These are phyloP conservation scores for Cladosporium velox DNA, from an alignment of 2,329 filamentous ascomycete species.

Conservation along the genomic window DNA sequence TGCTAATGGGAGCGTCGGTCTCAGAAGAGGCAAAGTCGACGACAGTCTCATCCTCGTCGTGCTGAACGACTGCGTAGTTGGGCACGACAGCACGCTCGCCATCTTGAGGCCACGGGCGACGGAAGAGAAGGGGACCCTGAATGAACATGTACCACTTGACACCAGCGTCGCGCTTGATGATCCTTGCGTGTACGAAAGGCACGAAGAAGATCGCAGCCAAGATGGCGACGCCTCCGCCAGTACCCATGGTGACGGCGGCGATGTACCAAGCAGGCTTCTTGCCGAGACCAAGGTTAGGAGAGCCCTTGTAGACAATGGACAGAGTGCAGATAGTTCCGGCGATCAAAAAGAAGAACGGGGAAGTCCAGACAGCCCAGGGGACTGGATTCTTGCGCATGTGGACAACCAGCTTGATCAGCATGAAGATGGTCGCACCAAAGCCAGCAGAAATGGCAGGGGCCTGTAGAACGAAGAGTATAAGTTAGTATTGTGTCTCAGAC, in stretches of 20 bases:
- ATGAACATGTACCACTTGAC: conserved; percentile 38
- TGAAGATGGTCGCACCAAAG: conserved; percentile 54
- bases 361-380: conserved; percentile 52
- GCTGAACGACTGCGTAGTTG: conserved; percentile 76
- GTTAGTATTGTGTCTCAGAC: too few relatives aligned
- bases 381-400: conserved; percentile 53
- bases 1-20: conserved; percentile 18
- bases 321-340: conserved; percentile 55
- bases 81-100: conserved; percentile 62
- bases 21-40: conserved; percentile 3
- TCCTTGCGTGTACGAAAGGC: conserved; percentile 36
- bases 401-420: conserved; percentile 52
- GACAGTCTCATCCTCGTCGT: conserved; percentile 46
- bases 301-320: conserved; percentile 59
- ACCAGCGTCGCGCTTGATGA: conserved; percentile 38
- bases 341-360: conserved; percentile 52
- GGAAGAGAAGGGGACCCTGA: conserved; percentile 43
- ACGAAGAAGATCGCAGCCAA: conserved; percentile 48
- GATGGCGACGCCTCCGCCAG: conserved; percentile 37
- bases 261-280: conserved; percentile 47
- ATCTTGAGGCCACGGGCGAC: conserved; percentile 57
- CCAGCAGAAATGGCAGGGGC: conserved; percentile 51
- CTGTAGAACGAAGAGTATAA: too few relatives aligned
- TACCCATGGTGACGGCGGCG: conserved; percentile 53
- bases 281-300: conserved; percentile 48